Percentiles rank a stretch among this genome's conserved stretches.
These are phyloP conservation scores for Microcyclospora tardicrescens DNA, from an alignment of 2,329 filamentous ascomycete species.

Conservation along the genomic window DNA sequence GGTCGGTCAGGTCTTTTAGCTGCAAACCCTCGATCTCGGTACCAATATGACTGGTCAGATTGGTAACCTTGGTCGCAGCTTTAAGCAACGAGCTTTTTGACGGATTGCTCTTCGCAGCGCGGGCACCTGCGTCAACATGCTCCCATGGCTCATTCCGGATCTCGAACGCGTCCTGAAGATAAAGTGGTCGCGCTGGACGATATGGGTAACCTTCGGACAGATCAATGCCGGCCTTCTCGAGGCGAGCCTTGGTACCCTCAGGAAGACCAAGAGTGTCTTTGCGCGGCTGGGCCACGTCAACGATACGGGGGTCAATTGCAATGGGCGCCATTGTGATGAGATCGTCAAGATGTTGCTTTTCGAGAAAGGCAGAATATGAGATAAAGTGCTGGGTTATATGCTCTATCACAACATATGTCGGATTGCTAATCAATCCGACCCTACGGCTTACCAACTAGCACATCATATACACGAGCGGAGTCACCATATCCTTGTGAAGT, in stretches of 20 bases:
- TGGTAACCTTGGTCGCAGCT: conserved; percentile 49
- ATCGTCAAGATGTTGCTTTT: no score
- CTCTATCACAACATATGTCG: no score
- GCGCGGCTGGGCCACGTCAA: conserved; percentile 47
- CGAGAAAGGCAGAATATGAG: no score
- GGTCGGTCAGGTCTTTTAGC: conserved; percentile 46
- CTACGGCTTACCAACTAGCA: no score
- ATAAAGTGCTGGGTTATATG: no score
- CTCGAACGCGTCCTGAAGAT: conserved; percentile 55
- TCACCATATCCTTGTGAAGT: no score
- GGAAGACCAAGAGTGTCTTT: conserved; percentile 56
- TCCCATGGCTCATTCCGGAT: conserved; percentile 40
- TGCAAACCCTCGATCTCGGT: conserved; percentile 53
- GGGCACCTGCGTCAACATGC: conserved; percentile 48
- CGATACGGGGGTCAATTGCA: conserved; percentile 31
- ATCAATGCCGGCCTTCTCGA: conserved; percentile 57
- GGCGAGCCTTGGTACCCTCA: conserved; percentile 40
- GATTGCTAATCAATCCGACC: no score
- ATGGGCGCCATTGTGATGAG: conserved; percentile 9
- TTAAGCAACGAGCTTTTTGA: conserved; percentile 48
- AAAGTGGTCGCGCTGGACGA: conserved; percentile 52
- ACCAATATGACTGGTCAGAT: conserved; percentile 49
- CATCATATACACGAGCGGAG: no score
- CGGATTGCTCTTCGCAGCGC: conserved; percentile 39
- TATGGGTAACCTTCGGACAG: conserved; percentile 60